Base-by-base conservation (phyloP, 768 basidiomycete genomes). In the Agrocybe pediades region DNA sequence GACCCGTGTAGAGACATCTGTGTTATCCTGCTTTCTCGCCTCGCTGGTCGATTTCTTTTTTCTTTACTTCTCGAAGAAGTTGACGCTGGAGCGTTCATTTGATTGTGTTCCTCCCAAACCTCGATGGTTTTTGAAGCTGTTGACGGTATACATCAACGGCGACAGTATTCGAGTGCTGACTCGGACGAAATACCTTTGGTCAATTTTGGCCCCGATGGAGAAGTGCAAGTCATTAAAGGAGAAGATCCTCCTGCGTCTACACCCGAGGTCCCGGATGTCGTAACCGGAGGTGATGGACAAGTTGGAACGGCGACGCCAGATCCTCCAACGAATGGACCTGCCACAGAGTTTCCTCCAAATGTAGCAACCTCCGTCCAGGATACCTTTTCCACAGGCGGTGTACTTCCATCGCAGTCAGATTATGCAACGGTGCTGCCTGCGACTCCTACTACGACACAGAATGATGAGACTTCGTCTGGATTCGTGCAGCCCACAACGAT, bases 31-130 rank as follows among this genome's bases (percentile, higher is more conserved):
- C 16, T 41, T 29, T 19, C n/a, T 33, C 21, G 19, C 36, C 44
- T 60, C 53, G 52, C 59, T 49, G 49, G 59, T n/a, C 49, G 53
- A 54, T 11, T 46, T 50, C 26, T 49, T 33, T 24, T 16, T 16
- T 41, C 43, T 42, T 24, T 41, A 17, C 41, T 51, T 46, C 51
- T 46, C 39, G 50, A 43, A 53, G 51, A 48, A 46, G 16, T 53
- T 30, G 20, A 51, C 17, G 25, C 36, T 19, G 23, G 19, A 17
- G 36, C 45, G 17, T 29, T 36, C 23, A 15, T 36, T 24, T n/a
- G 41, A 49, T 41, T 29, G n/a, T n/a, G n/a, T n/a, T 41, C 24
- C 41, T 44, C 42, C 16, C 33, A 11, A 36, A n/a, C 11, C 33
- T 36, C 4, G 33, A 61, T 61, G 59, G 43, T 49, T 55, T 50